These are phyloP conservation scores for Neurospora sp. DNA, from an alignment of 2,329 filamentous ascomycete genomes.

Conservation along the genomic window DNA sequence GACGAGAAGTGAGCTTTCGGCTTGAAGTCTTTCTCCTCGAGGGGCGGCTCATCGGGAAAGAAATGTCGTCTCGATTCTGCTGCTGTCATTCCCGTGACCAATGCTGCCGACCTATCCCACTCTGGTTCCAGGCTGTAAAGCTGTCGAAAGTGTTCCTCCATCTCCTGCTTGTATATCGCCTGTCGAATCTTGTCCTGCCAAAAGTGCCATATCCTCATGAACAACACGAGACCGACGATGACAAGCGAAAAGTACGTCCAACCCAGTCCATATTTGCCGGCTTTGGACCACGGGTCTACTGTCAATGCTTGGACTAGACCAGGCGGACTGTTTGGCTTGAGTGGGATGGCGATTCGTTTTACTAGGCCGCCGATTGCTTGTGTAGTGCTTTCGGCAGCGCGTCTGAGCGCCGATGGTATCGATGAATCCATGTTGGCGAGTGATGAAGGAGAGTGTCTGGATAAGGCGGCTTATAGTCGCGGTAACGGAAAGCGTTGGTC, in stretches of 20 bases:
- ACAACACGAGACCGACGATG: slow-evolving; percentile 55
- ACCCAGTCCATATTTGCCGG: slow-evolving; percentile 76
- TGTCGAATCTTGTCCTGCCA: slow-evolving; percentile 92
- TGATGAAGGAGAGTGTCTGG: slow-evolving; percentile 7
- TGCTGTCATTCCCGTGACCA: slow-evolving; percentile 35
- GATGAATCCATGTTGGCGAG: slow-evolving; percentile 30
- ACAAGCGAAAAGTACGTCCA: slow-evolving; percentile 84
- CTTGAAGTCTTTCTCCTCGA: slow-evolving; percentile 47
- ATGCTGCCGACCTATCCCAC: slow-evolving; percentile 32
- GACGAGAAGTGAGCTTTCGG: slow-evolving; percentile 68
- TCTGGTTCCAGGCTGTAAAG: slow-evolving; percentile 42
- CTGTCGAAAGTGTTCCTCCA: slow-evolving; percentile 53
- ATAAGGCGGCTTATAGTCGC: slow-evolving; percentile 1
- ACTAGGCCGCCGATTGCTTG: slow-evolving; percentile 29
- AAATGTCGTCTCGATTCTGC: slow-evolving; percentile 54
- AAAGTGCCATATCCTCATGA: slow-evolving; percentile 72
- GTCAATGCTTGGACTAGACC: slow-evolving; percentile 53
- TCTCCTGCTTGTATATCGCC: slow-evolving; percentile 76
- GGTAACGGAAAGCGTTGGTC: not conserved
- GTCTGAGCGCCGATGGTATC: slow-evolving; percentile 22
- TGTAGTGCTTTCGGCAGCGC: slow-evolving; percentile 25
- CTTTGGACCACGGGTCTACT: slow-evolving; percentile 69
- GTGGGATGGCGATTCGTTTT: slow-evolving; percentile 51
- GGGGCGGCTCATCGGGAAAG: slow-evolving; percentile 55
- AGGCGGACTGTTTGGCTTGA: slow-evolving; percentile 49